Evolutionary conservation across 2,329 filamentous ascomycete genomes (phyloP), one percentile per base, ranked within the genome.

Genomic region (Akanthomyces lecanii): DNA sequence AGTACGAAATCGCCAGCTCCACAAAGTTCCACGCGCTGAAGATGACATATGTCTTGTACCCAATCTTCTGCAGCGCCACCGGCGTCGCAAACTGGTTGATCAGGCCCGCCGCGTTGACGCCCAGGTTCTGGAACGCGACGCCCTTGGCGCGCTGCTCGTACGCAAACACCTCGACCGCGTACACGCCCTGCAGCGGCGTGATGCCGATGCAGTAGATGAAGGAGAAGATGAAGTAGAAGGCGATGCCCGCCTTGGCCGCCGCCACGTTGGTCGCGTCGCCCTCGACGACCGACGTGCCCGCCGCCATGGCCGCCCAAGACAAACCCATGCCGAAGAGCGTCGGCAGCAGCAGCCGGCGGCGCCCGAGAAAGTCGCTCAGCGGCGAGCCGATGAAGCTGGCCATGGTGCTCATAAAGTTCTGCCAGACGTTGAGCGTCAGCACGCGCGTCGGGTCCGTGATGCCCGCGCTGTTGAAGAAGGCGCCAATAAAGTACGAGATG

Each of bases 251-350:
- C 48, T 79, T 77, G 25, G 78, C 77, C 1, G 78, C 77, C 6
- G 73, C 66, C 10, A 70, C 45, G 70, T 78, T 79, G 63, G 66
- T 71, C 69, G 14, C 70, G 52, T 5, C 70, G 64, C 25, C 71
- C 75, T 84, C 82, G 30, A 84, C 79, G 2, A 84, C 69, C 14
- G 74, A 70, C 21, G 82, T 81, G 36, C 83, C 83, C 81, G 65
- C 77, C 80, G 60, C 77, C 67, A 69, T 64, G 21, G 42, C 47
- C 23, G 58, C 57, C 62, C 54, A 59, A 40, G 62, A 51, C 18
- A 63, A n/a, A 14, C 45, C 62, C 62, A 63, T 58, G 38, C 50
- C 51, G 28, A 47, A 36, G 16, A 61, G 52, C 18, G 48, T 55
- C 18, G 57, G 56, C n/a, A 64, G 28, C 21, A 63, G 54, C 28